Percentiles rank a stretch among this genome's conserved stretches.
Evolutionary conservation across 257 asterid genomes (phyloP).

Genomic region (Solanum paucissectum): DNA sequence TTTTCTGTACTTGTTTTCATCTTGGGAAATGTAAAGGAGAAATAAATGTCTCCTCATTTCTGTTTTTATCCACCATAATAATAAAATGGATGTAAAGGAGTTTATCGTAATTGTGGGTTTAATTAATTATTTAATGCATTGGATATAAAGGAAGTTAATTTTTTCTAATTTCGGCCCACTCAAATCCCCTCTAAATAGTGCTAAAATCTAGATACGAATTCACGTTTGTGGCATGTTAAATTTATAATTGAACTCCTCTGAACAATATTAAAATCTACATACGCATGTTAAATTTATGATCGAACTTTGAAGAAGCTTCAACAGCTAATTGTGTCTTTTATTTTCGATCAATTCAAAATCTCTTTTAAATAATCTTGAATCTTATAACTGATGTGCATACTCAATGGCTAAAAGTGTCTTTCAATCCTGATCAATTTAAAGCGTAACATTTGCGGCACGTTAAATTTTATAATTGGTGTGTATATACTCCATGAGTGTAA

Average conservation of each 20-base stretch:
- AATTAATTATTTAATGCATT: too few species aligned
- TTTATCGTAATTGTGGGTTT: neutral
- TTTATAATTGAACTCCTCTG: too few species aligned
- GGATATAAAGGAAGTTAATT: too few species aligned
- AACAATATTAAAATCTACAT: too few species aligned
- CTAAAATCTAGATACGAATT: too few species aligned
- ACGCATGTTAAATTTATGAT: neutral
- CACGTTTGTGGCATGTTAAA: neutral
- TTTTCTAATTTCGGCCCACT: neutral
- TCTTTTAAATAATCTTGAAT: too few species aligned
- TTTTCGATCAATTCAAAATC: too few species aligned
- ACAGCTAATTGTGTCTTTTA: too few species aligned
- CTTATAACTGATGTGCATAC: too few species aligned
- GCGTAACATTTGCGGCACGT: rapidly evolving
- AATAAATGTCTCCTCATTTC: neutral
- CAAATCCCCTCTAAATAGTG: too few species aligned
- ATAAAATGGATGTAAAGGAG: neutral
- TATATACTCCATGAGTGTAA: neutral
- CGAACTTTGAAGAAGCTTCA: neutral
- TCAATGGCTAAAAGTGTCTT: too few species aligned
- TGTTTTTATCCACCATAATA: neutral
- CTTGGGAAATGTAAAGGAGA: neutral
- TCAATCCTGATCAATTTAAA: too few species aligned
- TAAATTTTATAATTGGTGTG: neutral
- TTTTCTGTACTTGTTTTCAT: neutral